Evolutionary conservation across 2,329 filamentous ascomycete species (phyloP).

Genomic region (Fusarium albosuccineum): DNA sequence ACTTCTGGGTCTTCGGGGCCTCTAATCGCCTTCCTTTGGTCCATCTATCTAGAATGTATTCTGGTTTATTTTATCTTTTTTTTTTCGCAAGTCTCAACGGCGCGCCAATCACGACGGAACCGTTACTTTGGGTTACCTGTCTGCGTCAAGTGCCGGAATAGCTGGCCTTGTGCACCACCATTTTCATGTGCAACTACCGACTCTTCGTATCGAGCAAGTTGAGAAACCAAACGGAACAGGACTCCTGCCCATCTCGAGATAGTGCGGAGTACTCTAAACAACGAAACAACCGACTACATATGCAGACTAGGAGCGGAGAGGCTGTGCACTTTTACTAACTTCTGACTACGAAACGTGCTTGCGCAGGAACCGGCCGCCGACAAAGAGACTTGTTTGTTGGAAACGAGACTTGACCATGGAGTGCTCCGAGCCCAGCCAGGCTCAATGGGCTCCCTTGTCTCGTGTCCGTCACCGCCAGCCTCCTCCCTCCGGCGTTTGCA

Average conservation of each 20-base stretch:
- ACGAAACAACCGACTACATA: slow-evolving; percentile 11
- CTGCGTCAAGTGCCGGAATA: slow-evolving; percentile 36
- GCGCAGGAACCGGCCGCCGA: slow-evolving; percentile 36
- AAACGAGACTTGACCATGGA: slow-evolving; percentile 11
- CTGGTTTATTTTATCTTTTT: neutral
- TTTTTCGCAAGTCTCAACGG: slow-evolving; percentile 30
- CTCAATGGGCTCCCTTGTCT: slow-evolving; percentile 30
- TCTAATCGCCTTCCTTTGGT: slow-evolving; percentile 14
- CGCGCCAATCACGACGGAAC: slow-evolving; percentile 35
- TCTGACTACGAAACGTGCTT: slow-evolving; percentile 39
- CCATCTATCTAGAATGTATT: neutral
- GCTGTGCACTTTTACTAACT: slow-evolving; percentile 35
- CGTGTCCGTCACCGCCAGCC: slow-evolving; percentile 40
- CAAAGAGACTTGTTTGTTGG: slow-evolving; percentile 10
- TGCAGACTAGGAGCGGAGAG: slow-evolving; percentile 35
- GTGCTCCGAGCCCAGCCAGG: slow-evolving; percentile 5
- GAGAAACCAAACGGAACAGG: slow-evolving; percentile 35
- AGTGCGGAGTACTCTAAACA: slow-evolving; percentile 27
- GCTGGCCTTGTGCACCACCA: slow-evolving; percentile 26
- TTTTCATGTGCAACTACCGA: slow-evolving; percentile 41
- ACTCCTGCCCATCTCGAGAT: slow-evolving; percentile 14
- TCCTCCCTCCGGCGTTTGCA: slow-evolving; percentile 17
- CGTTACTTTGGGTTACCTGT: slow-evolving; percentile 37
- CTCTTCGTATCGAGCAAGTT: slow-evolving; percentile 41
- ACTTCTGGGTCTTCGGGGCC: slow-evolving; percentile 33